phyloP scores from a whole-genome alignment of 2,329 filamentous ascomycete species.

The Botryotinia narcissicola region DNA sequence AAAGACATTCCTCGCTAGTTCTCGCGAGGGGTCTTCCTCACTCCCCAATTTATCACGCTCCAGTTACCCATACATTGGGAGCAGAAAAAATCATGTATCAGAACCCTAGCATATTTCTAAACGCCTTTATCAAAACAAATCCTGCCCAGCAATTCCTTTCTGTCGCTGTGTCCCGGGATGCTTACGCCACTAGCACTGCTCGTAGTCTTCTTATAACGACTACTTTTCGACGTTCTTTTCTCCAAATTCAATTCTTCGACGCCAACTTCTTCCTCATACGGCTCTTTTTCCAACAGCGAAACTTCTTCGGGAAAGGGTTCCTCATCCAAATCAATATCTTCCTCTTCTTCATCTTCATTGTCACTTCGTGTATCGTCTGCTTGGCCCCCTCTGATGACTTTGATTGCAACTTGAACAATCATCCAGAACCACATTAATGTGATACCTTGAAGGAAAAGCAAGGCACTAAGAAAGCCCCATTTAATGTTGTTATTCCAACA shows the following conservation, averaged over 20 bases:
- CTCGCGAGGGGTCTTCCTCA: not conserved
- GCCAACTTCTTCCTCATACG: conserved; percentile 72
- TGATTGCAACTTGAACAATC: conserved; percentile 79
- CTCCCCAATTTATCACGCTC: not conserved
- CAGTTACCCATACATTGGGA: not conserved
- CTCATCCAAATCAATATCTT: conserved; percentile 25
- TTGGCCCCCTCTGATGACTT: conserved; percentile 70
- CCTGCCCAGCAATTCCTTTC: conserved; percentile 39
- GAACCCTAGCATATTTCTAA: conserved; percentile 24
- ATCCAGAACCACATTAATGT: conserved; percentile 86
- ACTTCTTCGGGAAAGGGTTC: conserved; percentile 23
- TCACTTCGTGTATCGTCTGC: conserved; percentile 89
- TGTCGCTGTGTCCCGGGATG: conserved; percentile 37
- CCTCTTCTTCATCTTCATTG: conserved; percentile 67
- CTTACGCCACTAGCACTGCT: conserved; percentile 37
- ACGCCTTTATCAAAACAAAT: conserved; percentile 40
- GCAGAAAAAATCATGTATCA: not conserved
- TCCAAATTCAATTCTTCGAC: conserved; percentile 69
- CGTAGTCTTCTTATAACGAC: conserved; percentile 34
- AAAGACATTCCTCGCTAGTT: not conserved
- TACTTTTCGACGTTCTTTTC: conserved; percentile 39
- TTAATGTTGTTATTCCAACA: conserved; percentile 77
- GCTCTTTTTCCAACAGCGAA: conserved; percentile 27
- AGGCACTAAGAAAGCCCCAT: conserved; percentile 71
- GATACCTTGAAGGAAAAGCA: conserved; percentile 76